These are phyloP conservation scores for Marasmius sp. DNA, from an alignment of 1,284 basidiomycete species.

Conservation along the genomic window DNA sequence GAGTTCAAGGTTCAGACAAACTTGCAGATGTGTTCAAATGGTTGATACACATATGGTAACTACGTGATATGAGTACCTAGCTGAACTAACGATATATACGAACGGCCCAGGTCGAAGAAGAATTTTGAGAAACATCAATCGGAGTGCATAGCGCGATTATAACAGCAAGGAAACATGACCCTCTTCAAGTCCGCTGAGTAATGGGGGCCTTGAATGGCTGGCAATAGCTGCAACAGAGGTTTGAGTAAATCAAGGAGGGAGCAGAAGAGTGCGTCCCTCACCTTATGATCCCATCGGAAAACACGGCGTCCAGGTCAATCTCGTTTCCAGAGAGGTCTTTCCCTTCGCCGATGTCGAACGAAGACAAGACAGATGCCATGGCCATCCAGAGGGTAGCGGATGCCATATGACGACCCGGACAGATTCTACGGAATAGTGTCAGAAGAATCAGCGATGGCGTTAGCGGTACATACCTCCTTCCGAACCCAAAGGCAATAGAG, in stretches of 20 bases:
- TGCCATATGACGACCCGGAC: conserved; percentile 13
- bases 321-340: conserved; percentile 3
- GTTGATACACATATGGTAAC: no score
- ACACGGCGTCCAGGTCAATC: background rate
- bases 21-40: background rate
- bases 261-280: background rate
- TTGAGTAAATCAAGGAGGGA: no score
- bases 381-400: conserved; percentile 9
- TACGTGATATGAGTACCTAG: no score
- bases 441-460: background rate
- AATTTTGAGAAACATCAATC: no score
- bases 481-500: conserved; percentile 1
- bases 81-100: no score
- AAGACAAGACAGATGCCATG: conserved; percentile 13
- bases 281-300: background rate
- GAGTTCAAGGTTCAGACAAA: background rate
- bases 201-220: no score
- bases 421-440: conserved; percentile 3
- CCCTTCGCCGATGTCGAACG: conserved; percentile 11
- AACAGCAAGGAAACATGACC: no score
- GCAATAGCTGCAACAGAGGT: no score
- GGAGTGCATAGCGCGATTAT: no score
- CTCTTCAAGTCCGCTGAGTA: no score
- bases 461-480: background rate
- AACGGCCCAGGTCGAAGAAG: no score